These are phyloP conservation scores for Backusella sp. DNA, from an alignment of 192 early-diverging fungal genomes.

Conservation along the genomic window DNA sequence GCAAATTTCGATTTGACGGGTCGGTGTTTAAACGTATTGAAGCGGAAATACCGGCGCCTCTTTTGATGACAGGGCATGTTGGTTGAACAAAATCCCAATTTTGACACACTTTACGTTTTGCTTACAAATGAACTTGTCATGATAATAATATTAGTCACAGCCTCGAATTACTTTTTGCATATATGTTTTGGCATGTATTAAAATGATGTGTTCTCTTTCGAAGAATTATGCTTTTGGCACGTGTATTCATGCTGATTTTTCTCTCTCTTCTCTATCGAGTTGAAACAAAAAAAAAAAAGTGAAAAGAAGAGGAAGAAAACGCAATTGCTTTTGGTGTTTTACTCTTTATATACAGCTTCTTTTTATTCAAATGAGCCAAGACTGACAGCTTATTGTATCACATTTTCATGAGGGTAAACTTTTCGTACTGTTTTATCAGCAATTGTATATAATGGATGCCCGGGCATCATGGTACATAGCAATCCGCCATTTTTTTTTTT, in stretches of 20 bases:
- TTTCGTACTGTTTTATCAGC: not conserved
- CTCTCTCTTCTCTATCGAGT: not conserved
- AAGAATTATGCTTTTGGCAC: not conserved
- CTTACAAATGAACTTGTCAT: not conserved
- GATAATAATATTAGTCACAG: not conserved
- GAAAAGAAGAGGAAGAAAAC: not conserved
- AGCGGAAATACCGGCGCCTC: not conserved
- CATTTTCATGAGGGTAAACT: not conserved
- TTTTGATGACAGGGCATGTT: not conserved
- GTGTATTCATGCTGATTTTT: not conserved
- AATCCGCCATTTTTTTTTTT: no score
- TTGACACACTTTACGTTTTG: not conserved
- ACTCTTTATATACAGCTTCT: not conserved
- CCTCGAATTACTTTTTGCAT: not conserved
- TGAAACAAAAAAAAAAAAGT: not conserved
- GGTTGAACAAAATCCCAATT: not conserved
- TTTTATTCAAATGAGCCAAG: not conserved
- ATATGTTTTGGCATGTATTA: not conserved
- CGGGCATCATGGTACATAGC: not conserved
- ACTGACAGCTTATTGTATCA: not conserved
- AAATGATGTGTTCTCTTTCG: not conserved
- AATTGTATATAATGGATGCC: not conserved
- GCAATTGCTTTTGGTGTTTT: not conserved
- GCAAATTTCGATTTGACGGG: not conserved
- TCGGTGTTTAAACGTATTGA: not conserved